Evolutionary conservation across 768 basidiomycete species (phyloP).

Genomic region (Tylopilus rubrobrunneus): DNA sequence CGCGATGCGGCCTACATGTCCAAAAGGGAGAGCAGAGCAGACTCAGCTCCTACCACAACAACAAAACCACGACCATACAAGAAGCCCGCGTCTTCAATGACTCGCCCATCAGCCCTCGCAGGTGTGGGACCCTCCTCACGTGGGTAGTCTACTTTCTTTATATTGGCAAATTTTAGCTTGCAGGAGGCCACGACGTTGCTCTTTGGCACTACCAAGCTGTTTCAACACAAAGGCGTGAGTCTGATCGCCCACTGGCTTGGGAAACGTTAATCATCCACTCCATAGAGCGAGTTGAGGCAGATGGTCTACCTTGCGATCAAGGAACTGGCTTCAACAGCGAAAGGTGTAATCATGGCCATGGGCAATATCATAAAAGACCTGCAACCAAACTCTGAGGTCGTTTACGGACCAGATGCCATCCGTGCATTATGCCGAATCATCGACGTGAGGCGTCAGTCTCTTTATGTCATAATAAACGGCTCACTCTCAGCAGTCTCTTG

Average conservation of each 20-base stretch:
- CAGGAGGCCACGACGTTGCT: slow-evolving; percentile 98
- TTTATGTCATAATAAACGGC: slow-evolving; percentile 34
- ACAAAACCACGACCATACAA: slow-evolving; percentile 97
- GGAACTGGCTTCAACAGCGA: slow-evolving; percentile 90
- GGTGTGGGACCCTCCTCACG: slow-evolving; percentile 93
- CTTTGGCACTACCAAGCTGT: slow-evolving; percentile 98
- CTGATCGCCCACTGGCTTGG: background rate
- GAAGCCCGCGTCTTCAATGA: slow-evolving; percentile 99
- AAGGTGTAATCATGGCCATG: slow-evolving; percentile 99
- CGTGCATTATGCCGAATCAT: slow-evolving; percentile 95
- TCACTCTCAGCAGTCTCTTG: slow-evolving; percentile 56
- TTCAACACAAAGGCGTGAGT: slow-evolving; percentile 98
- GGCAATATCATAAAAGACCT: slow-evolving; percentile 99
- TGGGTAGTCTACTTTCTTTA: slow-evolving; percentile 96
- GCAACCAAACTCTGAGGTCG: slow-evolving; percentile 98
- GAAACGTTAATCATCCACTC: slow-evolving; percentile 6
- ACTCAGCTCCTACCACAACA: slow-evolving; percentile 89
- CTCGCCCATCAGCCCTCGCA: slow-evolving; percentile 95
- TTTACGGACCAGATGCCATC: slow-evolving; percentile 97
- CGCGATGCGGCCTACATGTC: slow-evolving; percentile 73
- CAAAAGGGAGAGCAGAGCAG: slow-evolving; percentile 98
- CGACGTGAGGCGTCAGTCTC: slow-evolving; percentile 60
- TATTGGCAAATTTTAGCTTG: slow-evolving; percentile 83
- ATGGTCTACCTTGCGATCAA: slow-evolving; percentile 99
- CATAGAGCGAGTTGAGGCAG: slow-evolving; percentile 88